A percentile compares a stretch with the other conserved stretches of the same genome.
Evolutionary conservation across 2,329 filamentous ascomycete genomes (phyloP).

Genomic region (Tolypocladium album): DNA sequence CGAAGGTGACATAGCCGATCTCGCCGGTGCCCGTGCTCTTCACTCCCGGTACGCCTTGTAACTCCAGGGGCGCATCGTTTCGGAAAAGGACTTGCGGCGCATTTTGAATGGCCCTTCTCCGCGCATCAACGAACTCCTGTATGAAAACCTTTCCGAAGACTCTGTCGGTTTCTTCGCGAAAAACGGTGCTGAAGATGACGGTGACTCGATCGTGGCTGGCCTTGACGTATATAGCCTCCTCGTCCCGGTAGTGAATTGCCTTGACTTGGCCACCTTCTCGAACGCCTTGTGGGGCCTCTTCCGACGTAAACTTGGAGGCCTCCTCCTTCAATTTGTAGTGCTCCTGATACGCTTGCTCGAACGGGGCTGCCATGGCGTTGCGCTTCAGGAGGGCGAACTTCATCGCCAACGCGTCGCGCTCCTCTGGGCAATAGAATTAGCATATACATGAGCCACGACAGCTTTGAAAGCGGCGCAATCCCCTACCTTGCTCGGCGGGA

Average conservation of each 20-base stretch:
- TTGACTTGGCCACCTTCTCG: conserved; percentile 85
- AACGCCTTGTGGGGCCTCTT: conserved; percentile 86
- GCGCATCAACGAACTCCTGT: conserved; percentile 95
- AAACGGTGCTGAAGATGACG: conserved; percentile 97
- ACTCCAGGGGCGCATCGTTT: conserved; percentile 85
- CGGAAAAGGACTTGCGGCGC: conserved; percentile 95
- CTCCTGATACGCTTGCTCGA: conserved; percentile 93
- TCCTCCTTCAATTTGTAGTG: conserved; percentile 79
- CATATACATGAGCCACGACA: neutral
- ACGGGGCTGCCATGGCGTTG: conserved; percentile 97
- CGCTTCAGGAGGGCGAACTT: conserved; percentile 89
- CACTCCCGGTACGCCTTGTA: conserved; percentile 80
- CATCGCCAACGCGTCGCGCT: conserved; percentile 73
- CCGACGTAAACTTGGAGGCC: conserved; percentile 83
- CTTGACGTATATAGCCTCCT: conserved; percentile 98
- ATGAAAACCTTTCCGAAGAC: conserved; percentile 98
- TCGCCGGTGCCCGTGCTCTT: conserved; percentile 66
- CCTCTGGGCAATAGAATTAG: conserved; percentile 41
- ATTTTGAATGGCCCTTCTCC: conserved; percentile 92
- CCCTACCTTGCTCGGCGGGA: conserved; percentile 62
- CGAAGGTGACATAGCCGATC: conserved; percentile 96
- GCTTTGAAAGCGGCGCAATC: neutral
- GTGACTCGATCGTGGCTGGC: conserved; percentile 95
- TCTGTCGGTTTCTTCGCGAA: conserved; percentile 93
- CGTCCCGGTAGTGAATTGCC: conserved; percentile 95